These are phyloP conservation scores for Acacia acuminata DNA, from an alignment of 306 rosid genomes.

Conservation along the genomic window DNA sequence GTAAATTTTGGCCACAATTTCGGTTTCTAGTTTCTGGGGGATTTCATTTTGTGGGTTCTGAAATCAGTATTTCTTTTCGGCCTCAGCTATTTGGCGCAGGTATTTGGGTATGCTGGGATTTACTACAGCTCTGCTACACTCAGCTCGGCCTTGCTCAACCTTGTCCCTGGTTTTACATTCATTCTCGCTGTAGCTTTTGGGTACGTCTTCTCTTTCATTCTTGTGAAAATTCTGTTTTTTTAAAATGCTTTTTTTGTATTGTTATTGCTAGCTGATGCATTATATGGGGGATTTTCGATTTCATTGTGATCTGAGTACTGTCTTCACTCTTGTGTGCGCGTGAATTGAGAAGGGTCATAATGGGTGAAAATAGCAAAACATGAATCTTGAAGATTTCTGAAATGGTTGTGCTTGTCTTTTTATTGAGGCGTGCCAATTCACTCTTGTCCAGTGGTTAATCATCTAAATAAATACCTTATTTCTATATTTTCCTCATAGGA, in stretches of 20 bases:
- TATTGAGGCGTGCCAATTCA: background rate
- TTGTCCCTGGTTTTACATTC: constrained; percentile 76
- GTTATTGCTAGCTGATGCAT: background rate
- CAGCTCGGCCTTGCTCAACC: constrained; percentile 74
- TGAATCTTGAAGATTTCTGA: background rate
- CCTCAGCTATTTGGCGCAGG: constrained; percentile 52
- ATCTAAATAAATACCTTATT: background rate
- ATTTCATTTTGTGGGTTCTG: constrained; percentile 4
- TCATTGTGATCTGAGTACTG: background rate
- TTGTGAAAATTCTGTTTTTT: background rate
- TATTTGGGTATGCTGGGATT: constrained; percentile 71
- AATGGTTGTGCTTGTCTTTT: background rate
- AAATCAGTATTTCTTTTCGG: background rate
- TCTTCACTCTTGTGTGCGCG: background rate
- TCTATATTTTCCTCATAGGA: background rate
- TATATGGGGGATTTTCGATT: background rate
- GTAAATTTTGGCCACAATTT: background rate
- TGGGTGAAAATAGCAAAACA: background rate
- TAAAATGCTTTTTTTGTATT: background rate
- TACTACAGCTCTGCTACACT: constrained; percentile 76
- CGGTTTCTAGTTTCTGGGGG: background rate
- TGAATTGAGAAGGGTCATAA: background rate
- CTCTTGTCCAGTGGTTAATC: background rate
- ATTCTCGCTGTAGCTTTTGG: constrained; percentile 63
- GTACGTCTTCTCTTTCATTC: constrained; percentile 31